Evolutionary conservation across 495 filamentous ascomycete genomes (phyloP), one percentile per base, ranked within the genome.

Genomic region (Penicillium odoratum): DNA sequence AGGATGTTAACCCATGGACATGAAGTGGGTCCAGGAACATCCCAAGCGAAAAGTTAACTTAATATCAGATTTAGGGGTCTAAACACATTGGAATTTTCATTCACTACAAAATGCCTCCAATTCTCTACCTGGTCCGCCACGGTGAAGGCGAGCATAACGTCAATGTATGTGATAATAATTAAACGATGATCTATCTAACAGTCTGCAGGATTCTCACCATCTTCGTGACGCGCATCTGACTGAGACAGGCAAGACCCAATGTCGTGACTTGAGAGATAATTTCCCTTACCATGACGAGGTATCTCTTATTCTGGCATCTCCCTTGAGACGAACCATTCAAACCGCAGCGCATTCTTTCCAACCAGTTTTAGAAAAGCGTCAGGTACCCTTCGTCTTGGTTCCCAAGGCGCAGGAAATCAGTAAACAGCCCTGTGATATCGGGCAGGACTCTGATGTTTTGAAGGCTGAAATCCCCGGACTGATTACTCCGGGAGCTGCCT

Each of bases 361-460:
- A 0, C 61, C 64, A 15, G 51, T 34, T 21, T 29, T 67, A 11
- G 55, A 55, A 16, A 26, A 47, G n/a, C 61, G 61, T 1, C 58
- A 67, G 52, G 1, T 67, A 7, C 61, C 56, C 13, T 34, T 63
- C 16, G 26, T 66, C 5, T 40, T 63, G 21, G 55, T 60, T 9
- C 60, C 64, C 11, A 31, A 48, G n/a, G 61, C 58, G 7, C 64
- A 64, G 44, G 58, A 67, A 48, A 59, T 67, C 45, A 64, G 64
- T 28, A 15, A 36, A 3, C 47, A 59, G 26, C 29, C 34, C 9
- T 67, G 64, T 25, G 57, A 67, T 38, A 3, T 58, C 28, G 64
- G 64, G 0, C 25, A 49, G 58, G 58, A 64, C 36, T 51, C 21
- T 4, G 34, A 40, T 11, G 16, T 47, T 28, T 38, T 55, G 36